Percentiles rank a stretch among this genome's conserved stretches.
Evolutionary conservation across 1,139 yeast genomes (phyloP).

Genomic region (Protomyces inouyei): DNA sequence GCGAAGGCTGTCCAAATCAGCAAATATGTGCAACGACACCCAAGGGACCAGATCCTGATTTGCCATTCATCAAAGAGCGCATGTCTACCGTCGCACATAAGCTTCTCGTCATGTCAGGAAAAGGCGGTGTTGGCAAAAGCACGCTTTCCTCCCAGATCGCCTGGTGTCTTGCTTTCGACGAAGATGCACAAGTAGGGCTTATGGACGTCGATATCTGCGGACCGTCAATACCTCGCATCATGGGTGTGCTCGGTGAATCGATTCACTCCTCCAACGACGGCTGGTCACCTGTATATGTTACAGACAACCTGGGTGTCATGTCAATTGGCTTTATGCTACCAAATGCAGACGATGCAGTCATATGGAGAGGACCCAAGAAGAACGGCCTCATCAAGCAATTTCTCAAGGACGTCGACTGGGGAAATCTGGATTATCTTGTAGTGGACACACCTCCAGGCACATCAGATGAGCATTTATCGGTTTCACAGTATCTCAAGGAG

Average conservation of each 20-base stretch:
- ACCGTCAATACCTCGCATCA: constrained; percentile 90
- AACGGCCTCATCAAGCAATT: constrained; percentile 90
- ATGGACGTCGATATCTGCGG: constrained; percentile 98
- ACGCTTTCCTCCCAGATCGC: constrained; percentile 91
- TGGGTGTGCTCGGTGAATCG: constrained; percentile 83
- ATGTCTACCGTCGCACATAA: constrained; percentile 71
- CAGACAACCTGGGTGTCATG: constrained; percentile 92
- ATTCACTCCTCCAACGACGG: constrained; percentile 88
- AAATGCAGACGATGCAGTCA: constrained; percentile 85
- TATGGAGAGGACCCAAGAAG: constrained; percentile 96
- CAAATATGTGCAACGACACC: constrained; percentile 82
- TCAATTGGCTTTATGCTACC: constrained; percentile 95
- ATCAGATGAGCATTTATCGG: constrained; percentile 90
- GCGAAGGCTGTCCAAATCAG: constrained; percentile 92
- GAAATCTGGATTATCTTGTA: constrained; percentile 77
- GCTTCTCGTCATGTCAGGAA: constrained; percentile 81
- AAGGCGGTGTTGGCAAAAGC: constrained; percentile 98
- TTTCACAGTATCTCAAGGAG: constrained; percentile 80
- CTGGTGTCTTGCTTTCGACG: constrained; percentile 93
- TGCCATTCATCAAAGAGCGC: constrained; percentile 68
- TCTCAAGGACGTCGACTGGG: constrained; percentile 95
- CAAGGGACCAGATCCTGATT: constrained; percentile 93
- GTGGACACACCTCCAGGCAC: constrained; percentile 99
- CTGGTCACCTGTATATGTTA: constrained; percentile 94
- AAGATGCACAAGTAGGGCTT: constrained; percentile 82